Conservation (phyloP, 371 early-diverging fungal genomes). For the Umbelopsis sp. region DNA sequence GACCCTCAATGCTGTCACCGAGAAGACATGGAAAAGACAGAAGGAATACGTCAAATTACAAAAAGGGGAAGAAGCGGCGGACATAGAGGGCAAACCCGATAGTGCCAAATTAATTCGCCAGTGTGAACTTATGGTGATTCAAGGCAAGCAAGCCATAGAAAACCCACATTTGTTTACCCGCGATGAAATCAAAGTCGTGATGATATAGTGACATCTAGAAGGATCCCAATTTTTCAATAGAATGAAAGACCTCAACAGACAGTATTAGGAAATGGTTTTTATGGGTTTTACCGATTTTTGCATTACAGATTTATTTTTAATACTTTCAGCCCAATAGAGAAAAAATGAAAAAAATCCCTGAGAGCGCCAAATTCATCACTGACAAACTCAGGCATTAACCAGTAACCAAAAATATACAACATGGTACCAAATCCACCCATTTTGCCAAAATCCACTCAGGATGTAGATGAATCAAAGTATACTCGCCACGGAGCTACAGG, state of each 20-base stretch:
- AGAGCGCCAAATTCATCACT: too few relatives aligned
- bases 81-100: conserved; percentile 33
- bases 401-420: background rate
- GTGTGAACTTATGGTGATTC: conserved; percentile 69
- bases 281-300: too few relatives aligned
- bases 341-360: too few relatives aligned
- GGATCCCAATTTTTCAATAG: background rate
- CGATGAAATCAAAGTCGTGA: conserved; percentile 22
- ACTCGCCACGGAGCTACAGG: background rate
- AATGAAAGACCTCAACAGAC: too few relatives aligned
- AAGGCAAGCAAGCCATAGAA: conserved; percentile 68
- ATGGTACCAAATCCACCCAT: conserved; percentile 12
- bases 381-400: background rate
- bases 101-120: conserved; percentile 48
- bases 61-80: conserved; percentile 25
- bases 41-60: conserved; percentile 22
- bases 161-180: conserved; percentile 35
- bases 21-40: conserved; percentile 60
- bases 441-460: conserved; percentile 12
- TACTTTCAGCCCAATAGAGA: too few relatives aligned
- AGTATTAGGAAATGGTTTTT: too few relatives aligned
- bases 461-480: conserved; percentile 12
- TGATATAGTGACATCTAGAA: background rate
- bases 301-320: too few relatives aligned
- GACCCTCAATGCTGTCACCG: conserved; percentile 74